Evolutionary conservation across 2,329 filamentous ascomycete genomes (phyloP).

Genomic region (Xylaria sp.): DNA sequence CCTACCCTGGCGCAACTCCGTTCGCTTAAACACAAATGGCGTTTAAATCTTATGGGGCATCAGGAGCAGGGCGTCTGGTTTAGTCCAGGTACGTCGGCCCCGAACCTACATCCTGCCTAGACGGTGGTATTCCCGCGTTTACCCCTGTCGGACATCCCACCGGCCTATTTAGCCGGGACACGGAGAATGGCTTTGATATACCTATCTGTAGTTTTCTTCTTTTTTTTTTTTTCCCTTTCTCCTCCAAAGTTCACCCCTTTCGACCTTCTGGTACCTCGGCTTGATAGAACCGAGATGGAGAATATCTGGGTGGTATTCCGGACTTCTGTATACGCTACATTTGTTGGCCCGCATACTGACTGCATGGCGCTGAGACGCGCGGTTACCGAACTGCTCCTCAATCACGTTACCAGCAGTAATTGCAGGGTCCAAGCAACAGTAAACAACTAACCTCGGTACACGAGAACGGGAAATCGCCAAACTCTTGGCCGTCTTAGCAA

Average conservation of each 20-base stretch:
- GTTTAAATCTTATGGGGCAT: background rate
- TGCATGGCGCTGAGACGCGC: background rate
- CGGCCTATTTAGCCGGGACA: slow-evolving; percentile 7
- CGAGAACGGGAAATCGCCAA: slow-evolving; percentile 3
- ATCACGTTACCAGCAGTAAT: slow-evolving; percentile 7
- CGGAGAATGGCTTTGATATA: background rate
- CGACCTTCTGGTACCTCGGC: background rate
- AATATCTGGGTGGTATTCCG: slow-evolving; percentile 9
- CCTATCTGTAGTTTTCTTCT: no score
- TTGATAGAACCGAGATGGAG: background rate
- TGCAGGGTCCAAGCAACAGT: slow-evolving; percentile 19
- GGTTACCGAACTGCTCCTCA: slow-evolving; percentile 4
- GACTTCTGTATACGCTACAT: background rate
- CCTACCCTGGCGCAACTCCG: background rate
- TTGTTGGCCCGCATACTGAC: background rate
- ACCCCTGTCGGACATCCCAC: slow-evolving; percentile 7
- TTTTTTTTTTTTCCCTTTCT: no score
- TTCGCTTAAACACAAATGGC: background rate
- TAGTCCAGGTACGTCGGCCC: background rate
- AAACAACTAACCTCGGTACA: slow-evolving; percentile 22
- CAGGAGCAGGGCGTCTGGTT: background rate
- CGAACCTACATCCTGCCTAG: background rate
- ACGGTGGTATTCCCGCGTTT: background rate
- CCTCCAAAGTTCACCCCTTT: background rate
- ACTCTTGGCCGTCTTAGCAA: slow-evolving; percentile 18